phyloP scores from a whole-genome alignment of 2,329 filamentous ascomycete genomes.

The Alternaria triticimaculans region DNA sequence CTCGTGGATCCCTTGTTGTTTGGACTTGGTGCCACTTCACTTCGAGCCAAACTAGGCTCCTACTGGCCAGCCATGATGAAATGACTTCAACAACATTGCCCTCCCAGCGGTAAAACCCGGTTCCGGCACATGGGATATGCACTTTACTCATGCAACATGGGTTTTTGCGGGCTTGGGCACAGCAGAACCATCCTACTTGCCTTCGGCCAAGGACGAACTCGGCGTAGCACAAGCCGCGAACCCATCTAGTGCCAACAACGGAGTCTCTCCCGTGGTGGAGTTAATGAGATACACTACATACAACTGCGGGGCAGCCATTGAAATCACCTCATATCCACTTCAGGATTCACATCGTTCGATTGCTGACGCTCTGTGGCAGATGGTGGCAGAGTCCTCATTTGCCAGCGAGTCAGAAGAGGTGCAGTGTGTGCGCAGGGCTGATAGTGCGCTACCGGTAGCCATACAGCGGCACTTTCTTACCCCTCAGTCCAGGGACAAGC shows the following conservation, averaged over 20 bases:
- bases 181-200: constrained; percentile 26
- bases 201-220: constrained; percentile 21
- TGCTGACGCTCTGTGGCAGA: constrained; percentile 1
- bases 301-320: constrained; percentile 24
- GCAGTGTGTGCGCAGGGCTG: background rate
- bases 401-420: constrained; percentile 9
- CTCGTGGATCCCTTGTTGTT: constrained; percentile 31
- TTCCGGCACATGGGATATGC: constrained; percentile 26
- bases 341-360: constrained; percentile 11
- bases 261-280: constrained; percentile 24
- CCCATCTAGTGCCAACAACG: constrained; percentile 20
- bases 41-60: constrained; percentile 29
- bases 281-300: constrained; percentile 8
- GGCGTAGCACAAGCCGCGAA: constrained; percentile 27
- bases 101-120: constrained; percentile 24
- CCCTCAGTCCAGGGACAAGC: constrained; percentile 5
- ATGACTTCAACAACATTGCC: constrained; percentile 32
- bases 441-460: constrained; percentile 1
- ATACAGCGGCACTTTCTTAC: background rate
- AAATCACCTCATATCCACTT: constrained; percentile 23
- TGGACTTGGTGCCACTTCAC: constrained; percentile 27
- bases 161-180: constrained; percentile 32
- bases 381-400: background rate
- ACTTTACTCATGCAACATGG: constrained; percentile 26
- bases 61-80: constrained; percentile 42